These are phyloP conservation scores for Fusarium nisikadoi DNA, from an alignment of 2,329 filamentous ascomycete genomes.

Conservation along the genomic window DNA sequence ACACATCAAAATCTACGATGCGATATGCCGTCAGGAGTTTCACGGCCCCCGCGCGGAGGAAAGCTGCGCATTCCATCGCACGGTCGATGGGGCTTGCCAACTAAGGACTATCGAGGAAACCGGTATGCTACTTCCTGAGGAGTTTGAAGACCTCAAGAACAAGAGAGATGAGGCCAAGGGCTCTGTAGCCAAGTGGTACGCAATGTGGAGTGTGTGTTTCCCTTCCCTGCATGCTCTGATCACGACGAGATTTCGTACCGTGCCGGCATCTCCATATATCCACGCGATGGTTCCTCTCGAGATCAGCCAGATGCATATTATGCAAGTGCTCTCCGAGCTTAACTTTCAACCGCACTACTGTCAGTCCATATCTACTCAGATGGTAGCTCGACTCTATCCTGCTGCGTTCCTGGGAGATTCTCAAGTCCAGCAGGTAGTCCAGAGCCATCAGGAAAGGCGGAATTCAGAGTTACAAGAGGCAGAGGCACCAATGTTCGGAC, in stretches of 20 bases:
- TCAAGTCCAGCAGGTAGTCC: background rate
- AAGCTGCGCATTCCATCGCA: fast-evolving
- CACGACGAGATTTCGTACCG: background rate
- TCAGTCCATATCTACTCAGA: no score
- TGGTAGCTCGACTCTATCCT: no score
- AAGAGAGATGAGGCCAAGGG: background rate
- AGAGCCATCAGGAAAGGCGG: background rate
- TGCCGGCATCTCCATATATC: background rate
- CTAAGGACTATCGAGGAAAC: background rate
- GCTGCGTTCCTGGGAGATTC: background rate
- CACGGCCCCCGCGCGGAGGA: background rate
- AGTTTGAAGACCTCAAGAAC: fast-evolving
- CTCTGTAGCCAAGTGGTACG: background rate
- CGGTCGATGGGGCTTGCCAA: background rate
- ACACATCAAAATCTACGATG: background rate
- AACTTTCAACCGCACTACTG: no score
- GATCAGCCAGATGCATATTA: no score
- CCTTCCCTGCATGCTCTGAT: background rate
- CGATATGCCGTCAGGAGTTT: background rate
- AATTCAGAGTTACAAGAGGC: no score
- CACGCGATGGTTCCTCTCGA: no score
- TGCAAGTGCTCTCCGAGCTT: no score
- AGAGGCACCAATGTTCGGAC: no score
- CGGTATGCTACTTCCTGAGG: background rate
- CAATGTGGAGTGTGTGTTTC: background rate